Evolutionary conservation across 805 yeast species (phyloP), one percentile per base, ranked within the genome.

Genomic region (Lachancea dasiensis): DNA sequence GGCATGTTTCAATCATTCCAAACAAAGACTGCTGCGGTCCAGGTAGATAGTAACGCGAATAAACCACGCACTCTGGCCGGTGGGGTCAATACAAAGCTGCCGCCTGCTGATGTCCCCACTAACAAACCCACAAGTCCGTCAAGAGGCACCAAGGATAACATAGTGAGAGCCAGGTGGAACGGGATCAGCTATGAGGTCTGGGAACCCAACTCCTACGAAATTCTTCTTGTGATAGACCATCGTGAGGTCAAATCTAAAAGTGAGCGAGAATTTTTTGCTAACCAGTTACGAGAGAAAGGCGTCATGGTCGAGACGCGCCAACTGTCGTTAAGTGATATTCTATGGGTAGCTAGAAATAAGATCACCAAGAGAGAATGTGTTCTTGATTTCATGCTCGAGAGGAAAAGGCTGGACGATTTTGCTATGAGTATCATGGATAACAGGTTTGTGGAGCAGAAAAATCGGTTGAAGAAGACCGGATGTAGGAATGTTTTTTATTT

Each of bases 381-480:
- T 1, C 61, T 92, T 13, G 83, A 90, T 55, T 79, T 76, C 44
- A 81, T 92, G n/a, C 72, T 90, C 31, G 99, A 92, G 63, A 69
- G 99, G 26, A 92, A 92, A 60, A 65, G 96, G 39, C 60, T 89
- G 30, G 95, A 86, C 54, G 99, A 92, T 67, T 70, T 92, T 50
- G 82, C 82, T 0, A 54, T 68, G 23, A 84, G 95, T 36, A 86
- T 92, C 31, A 72, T 73, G 43, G 99, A 92, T 60, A 95, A 95
- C 2, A 64, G 99, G 34, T 87, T 82, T 51, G 68, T 70, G 38
- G 98, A 92, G 56, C 99, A 92, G 56, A 89, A 90, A 54, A 63
- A 70, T 13, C 70, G 99, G 38, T 65, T 92, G 40, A 70, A 70
- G 35, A 73, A 79, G 56, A 73, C 92, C 0, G 86, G 84, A 0